Percentiles rank a stretch among this genome's conserved stretches.
phyloP scores from a whole-genome alignment of 768 basidiomycete species.

The Ramaria rubella region DNA sequence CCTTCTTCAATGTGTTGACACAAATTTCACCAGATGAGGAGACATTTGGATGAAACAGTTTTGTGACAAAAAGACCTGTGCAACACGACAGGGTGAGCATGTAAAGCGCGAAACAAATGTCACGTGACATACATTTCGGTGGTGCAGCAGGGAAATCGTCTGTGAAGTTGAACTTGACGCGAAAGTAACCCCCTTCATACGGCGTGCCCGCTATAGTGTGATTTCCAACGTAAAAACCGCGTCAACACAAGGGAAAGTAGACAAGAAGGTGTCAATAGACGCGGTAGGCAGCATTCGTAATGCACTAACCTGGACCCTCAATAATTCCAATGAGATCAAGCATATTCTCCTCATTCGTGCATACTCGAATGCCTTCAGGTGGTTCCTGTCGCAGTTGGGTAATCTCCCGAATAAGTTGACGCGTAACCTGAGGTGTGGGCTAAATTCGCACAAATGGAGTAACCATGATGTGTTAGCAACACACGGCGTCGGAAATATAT shows the following conservation, averaged over 20 bases:
- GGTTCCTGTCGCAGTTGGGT: constrained; percentile 73
- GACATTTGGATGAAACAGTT: constrained; percentile 97
- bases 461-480: background rate
- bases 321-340: constrained; percentile 83
- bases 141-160: constrained; percentile 92
- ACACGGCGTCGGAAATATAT: background rate
- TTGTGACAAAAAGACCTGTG: constrained; percentile 42
- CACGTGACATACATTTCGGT: constrained; percentile 70
- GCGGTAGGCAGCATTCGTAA: background rate
- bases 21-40: constrained; percentile 88
- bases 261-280: constrained; percentile 3
- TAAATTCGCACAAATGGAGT: background rate
- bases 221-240: background rate
- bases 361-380: constrained; percentile 88
- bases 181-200: constrained; percentile 66
- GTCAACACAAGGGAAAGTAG: background rate
- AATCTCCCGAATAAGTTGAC: constrained; percentile 84
- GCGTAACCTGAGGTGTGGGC: constrained; percentile 41
- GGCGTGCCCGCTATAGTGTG: constrained; percentile 49
- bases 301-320: constrained; percentile 74
- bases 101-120: constrained; percentile 6
- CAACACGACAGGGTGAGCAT: background rate
- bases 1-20: constrained; percentile 95
- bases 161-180: constrained; percentile 79
- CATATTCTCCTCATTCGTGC: constrained; percentile 83